Conservation (phyloP, 768 basidiomycete species). For the Lanmaoa rubissima region DNA sequence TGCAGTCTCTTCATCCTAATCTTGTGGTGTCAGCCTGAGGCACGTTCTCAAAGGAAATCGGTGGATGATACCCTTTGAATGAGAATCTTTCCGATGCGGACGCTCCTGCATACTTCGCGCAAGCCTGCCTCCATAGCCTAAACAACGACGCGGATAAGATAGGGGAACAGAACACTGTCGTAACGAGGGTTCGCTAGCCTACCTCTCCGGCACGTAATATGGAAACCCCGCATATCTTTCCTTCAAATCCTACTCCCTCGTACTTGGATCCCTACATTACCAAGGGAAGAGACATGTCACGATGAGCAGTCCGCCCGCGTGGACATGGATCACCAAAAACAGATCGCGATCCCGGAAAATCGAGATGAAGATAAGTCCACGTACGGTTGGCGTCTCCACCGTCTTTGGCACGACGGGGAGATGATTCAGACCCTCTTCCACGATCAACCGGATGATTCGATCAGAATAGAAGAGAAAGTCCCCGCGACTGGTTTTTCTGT, state of each 20-base stretch:
- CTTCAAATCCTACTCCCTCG: slow-evolving; percentile 92
- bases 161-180: neutral
- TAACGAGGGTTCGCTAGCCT: slow-evolving; percentile 12
- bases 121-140: slow-evolving; percentile 98
- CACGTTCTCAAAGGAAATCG: neutral
- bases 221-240: slow-evolving; percentile 94
- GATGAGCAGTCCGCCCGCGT: neutral
- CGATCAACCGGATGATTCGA: slow-evolving; percentile 81
- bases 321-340: neutral
- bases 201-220: slow-evolving; percentile 94
- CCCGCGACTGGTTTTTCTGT: slow-evolving; percentile 82
- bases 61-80: slow-evolving; percentile 79
- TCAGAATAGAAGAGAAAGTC: slow-evolving; percentile 98
- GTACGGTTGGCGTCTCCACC: slow-evolving; percentile 80
- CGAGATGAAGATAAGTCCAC: slow-evolving; percentile 20
- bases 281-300: neutral
- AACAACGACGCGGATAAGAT: neutral
- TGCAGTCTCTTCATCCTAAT: slow-evolving; percentile 91
- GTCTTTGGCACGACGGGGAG: slow-evolving; percentile 73
- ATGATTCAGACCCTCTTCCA: slow-evolving; percentile 88
- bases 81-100: slow-evolving; percentile 95
- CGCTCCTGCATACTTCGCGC: slow-evolving; percentile 91
- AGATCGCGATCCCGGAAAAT: neutral
- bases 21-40: neutral
- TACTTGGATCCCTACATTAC: slow-evolving; percentile 66